A percentile compares a stretch with the other conserved stretches of the same genome.
phyloP scores from a whole-genome alignment of 176 grass and related monocot genomes.

The Alloteropsis semialata region DNA sequence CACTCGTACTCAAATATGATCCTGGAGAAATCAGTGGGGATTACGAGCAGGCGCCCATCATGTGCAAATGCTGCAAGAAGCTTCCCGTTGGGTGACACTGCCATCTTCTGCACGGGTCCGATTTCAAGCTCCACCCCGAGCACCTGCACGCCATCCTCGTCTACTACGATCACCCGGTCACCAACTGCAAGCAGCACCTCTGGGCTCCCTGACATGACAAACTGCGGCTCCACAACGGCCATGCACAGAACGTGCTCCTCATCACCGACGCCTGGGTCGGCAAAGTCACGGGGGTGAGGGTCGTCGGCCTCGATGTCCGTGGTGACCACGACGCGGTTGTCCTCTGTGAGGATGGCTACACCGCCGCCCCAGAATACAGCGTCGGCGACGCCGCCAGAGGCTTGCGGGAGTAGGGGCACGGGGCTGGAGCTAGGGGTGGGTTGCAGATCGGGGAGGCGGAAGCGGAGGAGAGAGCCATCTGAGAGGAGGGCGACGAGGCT shows the following conservation, averaged over 20 bases:
- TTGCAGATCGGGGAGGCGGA: conserved; percentile 60
- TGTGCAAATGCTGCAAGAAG: conserved; percentile 83
- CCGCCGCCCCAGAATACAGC: conserved; percentile 91
- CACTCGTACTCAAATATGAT: conserved; percentile 94
- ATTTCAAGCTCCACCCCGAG: conserved; percentile 68
- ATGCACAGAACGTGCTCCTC: conserved; percentile 72
- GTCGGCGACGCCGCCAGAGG: conserved; percentile 71
- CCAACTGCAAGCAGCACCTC: conserved; percentile 88
- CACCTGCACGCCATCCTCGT: conserved; percentile 77
- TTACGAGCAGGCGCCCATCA: conserved; percentile 81
- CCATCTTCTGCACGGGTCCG: conserved; percentile 95
- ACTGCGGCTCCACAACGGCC: conserved; percentile 82
- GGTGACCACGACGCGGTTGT: conserved; percentile 49
- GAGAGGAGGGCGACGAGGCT: conserved; percentile 72
- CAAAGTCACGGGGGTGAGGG: conserved; percentile 61
- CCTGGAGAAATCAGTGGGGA: conserved; percentile 81
- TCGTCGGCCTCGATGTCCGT: conserved; percentile 41
- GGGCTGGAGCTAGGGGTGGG: conserved; percentile 55
- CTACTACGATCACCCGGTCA: conserved; percentile 62
- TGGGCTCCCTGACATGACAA: conserved; percentile 81
- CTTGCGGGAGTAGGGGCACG: conserved; percentile 40
- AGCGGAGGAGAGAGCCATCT: conserved; percentile 81
- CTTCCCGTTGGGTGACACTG: conserved; percentile 83
- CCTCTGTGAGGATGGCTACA: conserved; percentile 71
- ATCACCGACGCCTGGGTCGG: conserved; percentile 69